These are phyloP conservation scores for Sarocladium oryzae DNA, from an alignment of 2,329 filamentous ascomycete genomes.

Conservation along the genomic window DNA sequence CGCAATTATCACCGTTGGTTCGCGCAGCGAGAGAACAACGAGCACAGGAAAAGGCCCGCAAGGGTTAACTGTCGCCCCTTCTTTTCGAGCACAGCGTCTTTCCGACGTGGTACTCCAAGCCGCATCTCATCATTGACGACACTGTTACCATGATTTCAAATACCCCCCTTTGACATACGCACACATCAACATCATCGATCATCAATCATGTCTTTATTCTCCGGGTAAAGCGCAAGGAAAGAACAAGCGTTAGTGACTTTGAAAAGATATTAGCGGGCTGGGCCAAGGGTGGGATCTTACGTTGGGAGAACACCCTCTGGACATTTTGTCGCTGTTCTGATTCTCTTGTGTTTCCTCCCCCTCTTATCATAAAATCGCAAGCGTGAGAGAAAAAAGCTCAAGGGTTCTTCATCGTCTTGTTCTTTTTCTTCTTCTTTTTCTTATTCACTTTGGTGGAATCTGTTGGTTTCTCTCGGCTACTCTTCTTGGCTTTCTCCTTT, in stretches of 20 bases:
- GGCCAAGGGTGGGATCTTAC: background rate
- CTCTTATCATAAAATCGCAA: constrained; percentile 7
- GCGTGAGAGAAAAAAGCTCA: constrained; percentile 5
- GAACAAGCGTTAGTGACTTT: background rate
- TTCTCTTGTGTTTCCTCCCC: background rate
- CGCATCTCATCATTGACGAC: background rate
- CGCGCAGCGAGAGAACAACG: constrained; percentile 78
- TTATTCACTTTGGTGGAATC: too few species aligned
- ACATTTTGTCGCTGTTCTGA: too few species aligned
- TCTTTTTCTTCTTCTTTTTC: background rate
- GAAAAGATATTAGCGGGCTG: background rate
- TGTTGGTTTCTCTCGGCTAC: too few species aligned
- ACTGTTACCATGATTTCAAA: background rate
- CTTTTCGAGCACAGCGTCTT: background rate
- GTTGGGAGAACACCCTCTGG: too few species aligned
- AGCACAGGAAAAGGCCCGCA: constrained; percentile 69
- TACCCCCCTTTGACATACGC: background rate
- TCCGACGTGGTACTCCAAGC: background rate
- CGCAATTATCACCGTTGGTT: constrained; percentile 79
- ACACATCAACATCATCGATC: background rate
- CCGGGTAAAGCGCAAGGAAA: background rate
- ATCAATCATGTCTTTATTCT: background rate
- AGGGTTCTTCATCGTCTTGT: background rate
- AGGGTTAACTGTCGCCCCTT: background rate
- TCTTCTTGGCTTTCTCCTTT: background rate